Evolutionary conservation across 2,329 filamentous ascomycete species (phyloP).

Genomic region (Chrysoporthe austroafricana): DNA sequence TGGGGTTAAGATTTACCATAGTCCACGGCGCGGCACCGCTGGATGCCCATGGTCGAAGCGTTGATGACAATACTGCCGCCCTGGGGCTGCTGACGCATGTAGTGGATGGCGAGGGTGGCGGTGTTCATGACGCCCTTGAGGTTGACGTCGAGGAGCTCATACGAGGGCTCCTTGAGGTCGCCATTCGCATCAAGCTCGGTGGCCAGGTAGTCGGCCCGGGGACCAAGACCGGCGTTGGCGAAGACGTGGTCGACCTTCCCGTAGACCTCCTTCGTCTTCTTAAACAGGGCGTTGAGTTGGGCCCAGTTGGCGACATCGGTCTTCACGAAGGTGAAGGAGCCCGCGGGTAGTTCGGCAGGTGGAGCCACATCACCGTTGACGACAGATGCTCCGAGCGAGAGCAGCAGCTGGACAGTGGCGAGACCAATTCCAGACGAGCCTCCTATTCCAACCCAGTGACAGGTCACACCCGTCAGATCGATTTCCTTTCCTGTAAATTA

Average conservation of each 20-base stretch:
- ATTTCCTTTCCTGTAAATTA: not conserved
- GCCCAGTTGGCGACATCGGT: constrained; percentile 55
- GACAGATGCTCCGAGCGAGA: constrained; percentile 57
- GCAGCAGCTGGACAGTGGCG: constrained; percentile 55
- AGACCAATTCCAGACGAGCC: constrained; percentile 65
- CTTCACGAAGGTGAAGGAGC: constrained; percentile 45
- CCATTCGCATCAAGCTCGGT: constrained; percentile 54
- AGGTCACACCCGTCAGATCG: not conserved
- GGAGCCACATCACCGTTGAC: constrained; percentile 58
- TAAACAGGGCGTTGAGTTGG: constrained; percentile 56
- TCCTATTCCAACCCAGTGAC: constrained; percentile 39
- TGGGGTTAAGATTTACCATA: constrained; percentile 45
- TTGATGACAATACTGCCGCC: constrained; percentile 60
- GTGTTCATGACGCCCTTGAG: constrained; percentile 55
- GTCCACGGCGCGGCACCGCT: constrained; percentile 54
- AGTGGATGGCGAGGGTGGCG: constrained; percentile 50
- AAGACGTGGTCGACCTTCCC: constrained; percentile 81
- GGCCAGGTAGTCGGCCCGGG: constrained; percentile 50
- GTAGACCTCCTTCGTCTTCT: constrained; percentile 58
- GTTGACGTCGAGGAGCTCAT: constrained; percentile 52
- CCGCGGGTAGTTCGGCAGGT: constrained; percentile 35
- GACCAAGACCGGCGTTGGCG: constrained; percentile 62
- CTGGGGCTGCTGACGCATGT: constrained; percentile 51
- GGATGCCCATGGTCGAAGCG: constrained; percentile 54
- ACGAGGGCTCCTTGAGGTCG: constrained; percentile 49